These are phyloP conservation scores for Apiospora aurea DNA, from an alignment of 2,329 filamentous ascomycete genomes.

Conservation along the genomic window DNA sequence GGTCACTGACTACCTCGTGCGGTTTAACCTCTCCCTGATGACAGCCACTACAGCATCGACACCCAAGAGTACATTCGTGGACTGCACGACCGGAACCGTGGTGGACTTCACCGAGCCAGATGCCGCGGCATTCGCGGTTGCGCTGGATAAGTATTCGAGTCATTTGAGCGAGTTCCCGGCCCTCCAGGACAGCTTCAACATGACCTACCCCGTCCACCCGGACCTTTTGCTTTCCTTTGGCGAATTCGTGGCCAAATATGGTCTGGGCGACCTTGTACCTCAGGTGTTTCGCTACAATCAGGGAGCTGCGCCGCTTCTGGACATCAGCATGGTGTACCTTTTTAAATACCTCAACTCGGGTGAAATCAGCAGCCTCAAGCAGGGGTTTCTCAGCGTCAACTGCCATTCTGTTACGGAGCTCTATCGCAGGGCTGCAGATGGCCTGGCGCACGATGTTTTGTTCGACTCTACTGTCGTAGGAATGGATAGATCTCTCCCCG, in stretches of 20 bases:
- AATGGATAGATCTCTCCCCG: not conserved
- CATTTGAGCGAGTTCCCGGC: slow-evolving; percentile 6
- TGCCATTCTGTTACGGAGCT: not conserved
- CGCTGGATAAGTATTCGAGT: no score
- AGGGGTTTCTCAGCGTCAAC: not conserved
- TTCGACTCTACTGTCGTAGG: not conserved
- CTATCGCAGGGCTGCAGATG: not conserved
- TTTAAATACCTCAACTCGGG: slow-evolving; percentile 14
- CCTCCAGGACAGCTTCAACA: not conserved
- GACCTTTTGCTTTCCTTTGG: slow-evolving; percentile 18
- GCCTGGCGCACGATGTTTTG: not conserved
- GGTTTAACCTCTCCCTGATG: slow-evolving; percentile 15
- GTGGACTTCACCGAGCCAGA: no score
- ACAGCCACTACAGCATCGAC: not conserved
- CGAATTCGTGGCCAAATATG: slow-evolving; percentile 15
- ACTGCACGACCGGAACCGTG: slow-evolving; percentile 12
- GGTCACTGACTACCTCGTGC: slow-evolving; percentile 22
- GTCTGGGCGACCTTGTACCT: not conserved
- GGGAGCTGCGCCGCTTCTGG: not conserved
- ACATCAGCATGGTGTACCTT: slow-evolving; percentile 8
- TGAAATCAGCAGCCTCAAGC: no score
- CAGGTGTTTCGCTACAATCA: not conserved
- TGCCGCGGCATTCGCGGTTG: no score
- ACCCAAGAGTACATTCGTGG: not conserved
- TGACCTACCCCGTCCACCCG: not conserved